A percentile compares a stretch with the other conserved stretches of the same genome.
phyloP scores from a whole-genome alignment of 2,329 filamentous ascomycete species.

The Aspergillus pseudoviridinutans region DNA sequence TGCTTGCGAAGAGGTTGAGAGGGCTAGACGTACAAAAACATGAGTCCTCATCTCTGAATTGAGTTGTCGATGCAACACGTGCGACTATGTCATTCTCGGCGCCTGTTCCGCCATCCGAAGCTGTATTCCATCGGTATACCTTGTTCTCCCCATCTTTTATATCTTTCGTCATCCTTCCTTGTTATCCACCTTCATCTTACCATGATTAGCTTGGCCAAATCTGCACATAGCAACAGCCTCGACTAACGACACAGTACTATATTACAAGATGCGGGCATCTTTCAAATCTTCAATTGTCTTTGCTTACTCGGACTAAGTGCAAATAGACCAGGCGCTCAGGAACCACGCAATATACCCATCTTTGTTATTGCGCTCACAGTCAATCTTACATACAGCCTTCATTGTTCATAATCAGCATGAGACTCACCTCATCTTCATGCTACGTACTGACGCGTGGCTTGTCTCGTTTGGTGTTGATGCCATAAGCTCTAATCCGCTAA shows the following conservation, averaged over 20 bases:
- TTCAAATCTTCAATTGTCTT: background rate
- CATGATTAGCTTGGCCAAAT: background rate
- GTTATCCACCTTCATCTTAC: background rate
- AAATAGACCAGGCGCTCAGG: background rate
- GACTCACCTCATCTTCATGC: background rate
- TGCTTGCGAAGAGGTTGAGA: conserved; percentile 66
- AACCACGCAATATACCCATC: background rate
- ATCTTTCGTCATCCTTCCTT: background rate
- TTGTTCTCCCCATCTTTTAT: background rate
- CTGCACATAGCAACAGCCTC: background rate
- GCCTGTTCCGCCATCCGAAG: background rate
- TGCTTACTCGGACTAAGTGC: background rate
- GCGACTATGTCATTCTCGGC: background rate
- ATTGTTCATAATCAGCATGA: background rate
- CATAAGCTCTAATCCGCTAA: background rate
- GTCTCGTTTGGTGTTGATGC: background rate
- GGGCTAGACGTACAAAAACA: conserved; percentile 52
- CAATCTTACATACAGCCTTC: background rate
- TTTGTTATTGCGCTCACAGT: background rate
- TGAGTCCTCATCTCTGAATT: conserved; percentile 2
- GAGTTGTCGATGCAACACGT: background rate
- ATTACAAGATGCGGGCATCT: background rate
- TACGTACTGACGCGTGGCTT: background rate
- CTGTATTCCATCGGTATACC: background rate
- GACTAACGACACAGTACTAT: background rate